These are phyloP conservation scores for Geotrichum reessii DNA, from an alignment of 1,139 yeast species.

Conservation along the genomic window DNA sequence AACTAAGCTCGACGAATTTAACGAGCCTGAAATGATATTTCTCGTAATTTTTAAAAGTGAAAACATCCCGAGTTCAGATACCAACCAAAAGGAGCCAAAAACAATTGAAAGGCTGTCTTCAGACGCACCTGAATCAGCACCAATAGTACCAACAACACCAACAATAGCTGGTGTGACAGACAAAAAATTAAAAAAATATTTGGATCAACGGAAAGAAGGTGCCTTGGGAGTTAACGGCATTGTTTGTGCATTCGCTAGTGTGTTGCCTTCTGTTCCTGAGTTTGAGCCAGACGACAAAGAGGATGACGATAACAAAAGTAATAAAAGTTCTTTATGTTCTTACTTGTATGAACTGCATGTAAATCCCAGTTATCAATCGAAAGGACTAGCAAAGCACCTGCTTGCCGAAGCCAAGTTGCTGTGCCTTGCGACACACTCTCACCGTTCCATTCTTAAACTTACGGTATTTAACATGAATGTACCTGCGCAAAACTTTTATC, in stretches of 20 bases:
- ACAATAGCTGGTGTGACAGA: background rate
- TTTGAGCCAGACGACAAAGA: conserved; percentile 16
- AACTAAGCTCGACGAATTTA: conserved; percentile 46
- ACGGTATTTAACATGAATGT: conserved; percentile 31
- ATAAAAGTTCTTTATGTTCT: conserved; percentile 35
- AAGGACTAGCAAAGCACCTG: conserved; percentile 38
- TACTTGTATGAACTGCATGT: conserved; percentile 55
- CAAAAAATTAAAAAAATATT: conserved; percentile 3
- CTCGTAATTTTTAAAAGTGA: conserved; percentile 22
- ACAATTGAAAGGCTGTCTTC: background rate
- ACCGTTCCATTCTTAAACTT: conserved; percentile 20
- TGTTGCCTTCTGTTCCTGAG: conserved; percentile 35
- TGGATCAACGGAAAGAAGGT: conserved; percentile 2
- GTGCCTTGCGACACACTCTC: conserved; percentile 7
- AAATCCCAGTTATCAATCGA: conserved; percentile 34
- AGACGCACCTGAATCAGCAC: background rate
- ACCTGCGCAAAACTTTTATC: conserved; percentile 29
- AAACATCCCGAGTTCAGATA: conserved; percentile 24
- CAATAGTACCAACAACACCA: background rate
- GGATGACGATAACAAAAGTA: conserved; percentile 12
- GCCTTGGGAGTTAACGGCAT: background rate
- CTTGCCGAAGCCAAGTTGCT: conserved; percentile 28
- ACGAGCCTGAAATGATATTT: conserved; percentile 43
- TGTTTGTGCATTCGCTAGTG: conserved; percentile 44
- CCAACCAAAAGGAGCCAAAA: conserved; percentile 16